Conservation (phyloP, 176 grass and related monocot genomes). For the Cenchrus fungigraminus region DNA sequence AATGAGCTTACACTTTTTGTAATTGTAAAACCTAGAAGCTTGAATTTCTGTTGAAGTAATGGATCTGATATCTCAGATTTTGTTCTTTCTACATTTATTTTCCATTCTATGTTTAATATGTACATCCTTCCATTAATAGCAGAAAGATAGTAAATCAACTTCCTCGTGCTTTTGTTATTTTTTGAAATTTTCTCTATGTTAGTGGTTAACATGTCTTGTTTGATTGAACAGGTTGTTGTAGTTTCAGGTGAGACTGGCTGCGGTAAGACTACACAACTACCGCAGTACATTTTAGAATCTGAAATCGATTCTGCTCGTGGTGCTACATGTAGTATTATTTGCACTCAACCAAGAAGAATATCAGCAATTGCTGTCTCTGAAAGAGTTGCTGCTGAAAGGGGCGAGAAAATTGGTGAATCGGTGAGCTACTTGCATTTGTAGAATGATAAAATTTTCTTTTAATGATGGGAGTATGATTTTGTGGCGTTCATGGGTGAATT, state of each 20-base stretch:
- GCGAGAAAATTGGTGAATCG: slow-evolving; percentile 96
- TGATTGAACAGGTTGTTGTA: slow-evolving; percentile 78
- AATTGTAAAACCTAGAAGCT: slow-evolving; percentile 1
- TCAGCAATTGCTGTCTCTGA: slow-evolving; percentile 98
- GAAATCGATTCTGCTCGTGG: slow-evolving; percentile 89
- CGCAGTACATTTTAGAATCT: slow-evolving; percentile 98
- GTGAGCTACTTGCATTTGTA: slow-evolving; percentile 53
- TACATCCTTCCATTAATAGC: slow-evolving; percentile 21
- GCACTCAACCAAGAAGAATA: slow-evolving; percentile 95
- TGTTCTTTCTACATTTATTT: background rate
- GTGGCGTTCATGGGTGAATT: background rate
- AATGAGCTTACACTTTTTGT: background rate
- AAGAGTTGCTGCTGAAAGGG: slow-evolving; percentile 98
- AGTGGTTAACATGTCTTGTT: slow-evolving; percentile 39
- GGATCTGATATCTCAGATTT: background rate
- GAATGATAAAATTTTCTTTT: background rate
- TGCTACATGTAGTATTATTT: slow-evolving; percentile 90
- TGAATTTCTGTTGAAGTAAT: slow-evolving; percentile 15
- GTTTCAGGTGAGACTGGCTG: slow-evolving; percentile 98
- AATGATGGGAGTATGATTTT: slow-evolving; percentile 20
- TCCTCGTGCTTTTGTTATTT: background rate
- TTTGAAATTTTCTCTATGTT: background rate
- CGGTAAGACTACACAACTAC: slow-evolving; percentile 96
- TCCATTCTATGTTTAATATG: background rate
- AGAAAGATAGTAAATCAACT: slow-evolving; percentile 2